phyloP scores from a whole-genome alignment of 306 rosid species.

The Trichosanthes truncata region DNA sequence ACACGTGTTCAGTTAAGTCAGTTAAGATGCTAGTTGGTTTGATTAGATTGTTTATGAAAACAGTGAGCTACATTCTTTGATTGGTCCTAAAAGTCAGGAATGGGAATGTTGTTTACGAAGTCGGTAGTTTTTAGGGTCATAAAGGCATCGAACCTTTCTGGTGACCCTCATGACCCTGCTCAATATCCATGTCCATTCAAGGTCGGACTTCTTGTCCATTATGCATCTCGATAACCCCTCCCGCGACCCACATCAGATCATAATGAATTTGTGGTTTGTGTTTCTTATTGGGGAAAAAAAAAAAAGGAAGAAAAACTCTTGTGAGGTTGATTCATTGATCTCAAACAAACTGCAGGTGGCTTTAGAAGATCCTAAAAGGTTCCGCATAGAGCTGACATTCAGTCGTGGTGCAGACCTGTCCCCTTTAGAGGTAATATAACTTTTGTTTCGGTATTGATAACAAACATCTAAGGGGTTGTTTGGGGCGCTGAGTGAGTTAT shows the following conservation, averaged over 20 bases:
- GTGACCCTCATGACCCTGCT: background rate
- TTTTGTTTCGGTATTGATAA: background rate
- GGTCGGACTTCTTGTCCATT: background rate
- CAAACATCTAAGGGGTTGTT: background rate
- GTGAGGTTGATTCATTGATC: slow-evolving; percentile 1
- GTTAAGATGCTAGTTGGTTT: background rate
- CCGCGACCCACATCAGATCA: background rate
- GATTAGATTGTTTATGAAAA: background rate
- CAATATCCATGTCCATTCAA: background rate
- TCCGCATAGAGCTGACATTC: slow-evolving; percentile 76
- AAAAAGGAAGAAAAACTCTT: background rate
- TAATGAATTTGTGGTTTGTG: background rate
- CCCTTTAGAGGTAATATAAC: slow-evolving; percentile 69
- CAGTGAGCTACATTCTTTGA: background rate
- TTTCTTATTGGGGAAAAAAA: background rate
- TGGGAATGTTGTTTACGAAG: background rate
- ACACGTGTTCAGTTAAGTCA: background rate
- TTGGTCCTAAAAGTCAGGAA: background rate
- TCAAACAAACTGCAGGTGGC: slow-evolving; percentile 57
- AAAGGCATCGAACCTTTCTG: background rate
- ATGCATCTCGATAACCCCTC: background rate
- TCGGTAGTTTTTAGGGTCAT: background rate
- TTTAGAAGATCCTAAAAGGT: slow-evolving; percentile 76
- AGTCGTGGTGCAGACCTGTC: slow-evolving; percentile 98
- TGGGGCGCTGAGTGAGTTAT: no score